These are phyloP conservation scores for Aspergillus nanangensis DNA, from an alignment of 495 filamentous ascomycete genomes.

Conservation along the genomic window DNA sequence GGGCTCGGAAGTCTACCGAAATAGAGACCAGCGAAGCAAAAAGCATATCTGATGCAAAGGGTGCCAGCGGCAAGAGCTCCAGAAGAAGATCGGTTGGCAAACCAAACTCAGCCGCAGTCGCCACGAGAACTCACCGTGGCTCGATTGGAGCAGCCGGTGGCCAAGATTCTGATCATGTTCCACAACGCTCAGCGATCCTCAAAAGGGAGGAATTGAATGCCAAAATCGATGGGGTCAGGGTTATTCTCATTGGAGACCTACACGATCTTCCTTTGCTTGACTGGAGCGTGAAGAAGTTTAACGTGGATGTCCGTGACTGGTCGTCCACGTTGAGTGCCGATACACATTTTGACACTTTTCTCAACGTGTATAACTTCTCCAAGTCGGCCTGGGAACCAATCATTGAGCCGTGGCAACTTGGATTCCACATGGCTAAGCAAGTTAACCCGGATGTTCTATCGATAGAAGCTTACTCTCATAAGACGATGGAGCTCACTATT, in stretches of 20 bases:
- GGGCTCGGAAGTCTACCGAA: constrained; percentile 45
- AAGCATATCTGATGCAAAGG: constrained; percentile 65
- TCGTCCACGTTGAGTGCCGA: constrained; percentile 82
- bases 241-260: constrained; percentile 91
- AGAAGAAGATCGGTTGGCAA: constrained; percentile 60
- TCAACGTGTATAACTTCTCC: constrained; percentile 98
- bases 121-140: constrained; percentile 33
- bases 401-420: constrained; percentile 93
- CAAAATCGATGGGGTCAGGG: constrained; percentile 78
- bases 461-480: constrained; percentile 81
- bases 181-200: constrained; percentile 51
- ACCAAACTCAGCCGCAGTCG: constrained; percentile 52
- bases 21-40: constrained; percentile 50
- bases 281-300: constrained; percentile 89
- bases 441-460: constrained; percentile 69
- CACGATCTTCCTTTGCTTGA: constrained; percentile 94
- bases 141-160: constrained; percentile 30
- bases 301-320: constrained; percentile 81
- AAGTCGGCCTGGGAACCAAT: constrained; percentile 98
- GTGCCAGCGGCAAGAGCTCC: constrained; percentile 40
- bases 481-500: constrained; percentile 83
- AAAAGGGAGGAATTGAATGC: constrained; percentile 82
- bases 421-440: constrained; percentile 82
- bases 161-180: constrained; percentile 12
- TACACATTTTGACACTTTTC: constrained; percentile 82